Evolutionary conservation across 805 yeast genomes (phyloP), one percentile per base, ranked within the genome.

Genomic region (Teunomyces stri): DNA sequence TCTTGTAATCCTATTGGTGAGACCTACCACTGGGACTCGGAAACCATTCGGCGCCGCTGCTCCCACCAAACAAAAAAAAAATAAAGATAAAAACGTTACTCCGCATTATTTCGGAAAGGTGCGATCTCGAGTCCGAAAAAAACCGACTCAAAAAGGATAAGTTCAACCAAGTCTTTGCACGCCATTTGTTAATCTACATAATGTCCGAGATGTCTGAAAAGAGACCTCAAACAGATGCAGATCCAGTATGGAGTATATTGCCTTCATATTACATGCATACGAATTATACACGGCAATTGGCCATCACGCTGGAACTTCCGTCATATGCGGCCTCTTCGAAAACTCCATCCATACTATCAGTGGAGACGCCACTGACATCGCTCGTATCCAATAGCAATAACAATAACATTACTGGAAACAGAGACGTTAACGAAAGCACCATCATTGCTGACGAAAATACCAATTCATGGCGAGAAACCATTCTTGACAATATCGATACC

Each of bases 181-280:
- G 3, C 34, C 16, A 30, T 30, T 30, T 13, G 15, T n/a, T 13
- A 7, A 4, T 30, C 15, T 12, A 18, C 39, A 21, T 11, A 7
- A 36, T 36, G 39, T n/a, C 39, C n/a, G 39, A 18, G 27, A 21
- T 12, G 9, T 12, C 39, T 3, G 11, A 20, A 13, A 36, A 20
- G n/a, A 36, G 13, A 16, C 9, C 28, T 7, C 25, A 20, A 11
- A 9, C 11, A 27, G 40, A 31, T 5, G 10, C 45, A 7, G 50
- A 58, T 31, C 72, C 72, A 1, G 51, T 69, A 12, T 69, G 74
- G 72, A 58, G 63, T 15, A 72, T 72, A 11, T 50, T 72, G 16
- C 76, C 76, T 6, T 65, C 72, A 34, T 72, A 72, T 53, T 61
- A 61, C 22, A 67, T 70, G 71, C 68, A 59, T 47, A 50, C 60